A percentile compares a stretch with the other conserved stretches of the same genome.
Conservation (phyloP, 169 alveolate genomes). For the Gregarina niphandrodes region DNA sequence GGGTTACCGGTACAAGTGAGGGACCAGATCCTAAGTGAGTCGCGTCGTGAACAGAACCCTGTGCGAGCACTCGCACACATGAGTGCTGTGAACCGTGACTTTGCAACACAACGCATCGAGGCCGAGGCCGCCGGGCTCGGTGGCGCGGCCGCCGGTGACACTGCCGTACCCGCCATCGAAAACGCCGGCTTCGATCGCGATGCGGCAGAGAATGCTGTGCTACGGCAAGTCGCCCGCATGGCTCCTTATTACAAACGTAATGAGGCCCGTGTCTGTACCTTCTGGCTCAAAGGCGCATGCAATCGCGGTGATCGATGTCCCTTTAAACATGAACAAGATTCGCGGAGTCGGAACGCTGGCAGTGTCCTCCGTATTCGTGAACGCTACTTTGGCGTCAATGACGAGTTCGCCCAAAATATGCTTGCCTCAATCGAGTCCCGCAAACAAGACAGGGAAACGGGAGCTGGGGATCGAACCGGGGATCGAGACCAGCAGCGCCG, state of each 20-base stretch:
- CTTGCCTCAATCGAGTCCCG: no score
- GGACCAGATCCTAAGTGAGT: conserved; percentile 43
- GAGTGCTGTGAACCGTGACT: conserved; percentile 15
- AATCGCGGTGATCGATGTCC: conserved; percentile 62
- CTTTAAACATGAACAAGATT: conserved; percentile 27
- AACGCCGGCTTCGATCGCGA: conserved; percentile 3
- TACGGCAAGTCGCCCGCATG: conserved; percentile 36
- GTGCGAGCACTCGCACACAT: no score
- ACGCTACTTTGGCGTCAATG: no score
- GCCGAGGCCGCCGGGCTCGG: no score
- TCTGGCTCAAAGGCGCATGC: conserved; percentile 69
- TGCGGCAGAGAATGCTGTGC: conserved; percentile 14
- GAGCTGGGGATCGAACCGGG: no score
- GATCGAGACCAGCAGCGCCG: no score
- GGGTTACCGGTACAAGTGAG: conserved; percentile 84
- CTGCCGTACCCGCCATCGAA: background rate
- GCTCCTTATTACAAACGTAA: conserved; percentile 64
- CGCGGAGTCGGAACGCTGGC: no score
- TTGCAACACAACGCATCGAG: conserved; percentile 2
- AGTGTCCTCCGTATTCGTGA: no score
- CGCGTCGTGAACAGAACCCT: background rate
- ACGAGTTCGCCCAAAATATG: no score
- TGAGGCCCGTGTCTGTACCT: conserved; percentile 70
- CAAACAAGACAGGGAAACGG: no score
- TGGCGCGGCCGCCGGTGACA: no score